Conservation (phyloP, 139 green algal species). For the Penium margaritaceum region DNA sequence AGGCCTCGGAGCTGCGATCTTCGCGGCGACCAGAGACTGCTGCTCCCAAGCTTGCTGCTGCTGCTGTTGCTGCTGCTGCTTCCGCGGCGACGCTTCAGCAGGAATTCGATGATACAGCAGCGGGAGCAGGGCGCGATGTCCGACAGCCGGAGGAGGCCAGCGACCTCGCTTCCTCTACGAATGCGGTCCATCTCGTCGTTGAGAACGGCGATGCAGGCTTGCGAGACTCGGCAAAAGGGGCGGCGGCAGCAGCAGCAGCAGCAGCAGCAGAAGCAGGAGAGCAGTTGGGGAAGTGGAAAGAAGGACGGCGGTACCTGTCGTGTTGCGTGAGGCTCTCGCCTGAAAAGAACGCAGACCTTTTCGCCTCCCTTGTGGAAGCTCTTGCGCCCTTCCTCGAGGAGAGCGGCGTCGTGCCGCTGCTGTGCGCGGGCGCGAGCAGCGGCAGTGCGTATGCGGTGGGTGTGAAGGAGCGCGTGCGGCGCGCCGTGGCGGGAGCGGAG, state of each 20-base stretch:
- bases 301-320: conserved; percentile 48
- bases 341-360: conserved; percentile 75
- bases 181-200: not conserved
- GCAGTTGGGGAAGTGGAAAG: not conserved
- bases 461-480: conserved; percentile 51
- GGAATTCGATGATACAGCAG: not conserved
- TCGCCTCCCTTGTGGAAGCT: conserved; percentile 56
- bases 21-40: not conserved
- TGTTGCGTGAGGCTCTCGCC: conserved; percentile 68
- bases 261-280: too few relatives aligned
- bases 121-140: too few relatives aligned
- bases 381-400: conserved; percentile 48
- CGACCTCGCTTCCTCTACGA: not conserved
- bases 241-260: too few relatives aligned
- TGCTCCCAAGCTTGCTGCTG: not conserved
- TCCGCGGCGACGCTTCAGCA: not conserved
- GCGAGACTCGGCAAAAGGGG: too few relatives aligned
- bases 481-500: conserved; percentile 25
- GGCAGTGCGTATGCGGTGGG: conserved; percentile 53
- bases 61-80: not conserved
- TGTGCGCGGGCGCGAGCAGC: conserved; percentile 46
- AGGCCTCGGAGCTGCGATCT: conserved; percentile 31
- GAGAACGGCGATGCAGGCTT: too few relatives aligned
- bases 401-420: conserved; percentile 49
- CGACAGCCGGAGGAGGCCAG: not conserved